Percentiles rank a stretch among this genome's conserved stretches.
Evolutionary conservation across 768 basidiomycete species (phyloP).

Genomic region (Neoboletus brunneissimus): DNA sequence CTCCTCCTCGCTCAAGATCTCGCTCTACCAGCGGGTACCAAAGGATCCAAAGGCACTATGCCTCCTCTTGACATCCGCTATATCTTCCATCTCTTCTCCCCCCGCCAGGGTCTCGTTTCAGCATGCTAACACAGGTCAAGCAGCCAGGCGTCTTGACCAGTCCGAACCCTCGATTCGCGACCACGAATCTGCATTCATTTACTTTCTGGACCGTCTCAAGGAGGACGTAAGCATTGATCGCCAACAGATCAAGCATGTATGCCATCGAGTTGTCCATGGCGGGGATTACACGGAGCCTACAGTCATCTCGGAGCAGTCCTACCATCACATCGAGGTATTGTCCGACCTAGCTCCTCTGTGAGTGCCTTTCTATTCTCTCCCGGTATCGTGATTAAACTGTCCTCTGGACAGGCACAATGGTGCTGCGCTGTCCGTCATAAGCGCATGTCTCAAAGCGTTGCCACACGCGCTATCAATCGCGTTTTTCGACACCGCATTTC

Average conservation of each 20-base stretch:
- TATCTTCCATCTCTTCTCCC: constrained; percentile 57
- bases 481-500: constrained; percentile 88
- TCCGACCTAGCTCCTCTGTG: constrained; percentile 81
- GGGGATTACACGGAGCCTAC: constrained; percentile 75
- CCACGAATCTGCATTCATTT: constrained; percentile 60
- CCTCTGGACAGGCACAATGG: constrained; percentile 52
- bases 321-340: constrained; percentile 68
- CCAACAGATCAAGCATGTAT: constrained; percentile 50
- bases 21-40: constrained; percentile 48
- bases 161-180: constrained; percentile 42
- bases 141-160: constrained; percentile 20
- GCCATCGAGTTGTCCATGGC: constrained; percentile 85
- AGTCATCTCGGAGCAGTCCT: constrained; percentile 61
- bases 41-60: constrained; percentile 35
- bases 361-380: constrained; percentile 27
- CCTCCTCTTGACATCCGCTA: constrained; percentile 49
- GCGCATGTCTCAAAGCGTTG: constrained; percentile 57
- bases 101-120: constrained; percentile 51
- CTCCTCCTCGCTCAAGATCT: constrained; percentile 83
- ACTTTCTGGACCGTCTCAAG: constrained; percentile 53
- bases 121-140: background rate
- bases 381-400: background rate
- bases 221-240: constrained; percentile 41
- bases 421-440: constrained; percentile 57
- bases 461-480: constrained; percentile 73